Evolutionary conservation across 1,139 yeast species (phyloP), one percentile per base, ranked within the genome.

Genomic region (Chernovozyma aurita): DNA sequence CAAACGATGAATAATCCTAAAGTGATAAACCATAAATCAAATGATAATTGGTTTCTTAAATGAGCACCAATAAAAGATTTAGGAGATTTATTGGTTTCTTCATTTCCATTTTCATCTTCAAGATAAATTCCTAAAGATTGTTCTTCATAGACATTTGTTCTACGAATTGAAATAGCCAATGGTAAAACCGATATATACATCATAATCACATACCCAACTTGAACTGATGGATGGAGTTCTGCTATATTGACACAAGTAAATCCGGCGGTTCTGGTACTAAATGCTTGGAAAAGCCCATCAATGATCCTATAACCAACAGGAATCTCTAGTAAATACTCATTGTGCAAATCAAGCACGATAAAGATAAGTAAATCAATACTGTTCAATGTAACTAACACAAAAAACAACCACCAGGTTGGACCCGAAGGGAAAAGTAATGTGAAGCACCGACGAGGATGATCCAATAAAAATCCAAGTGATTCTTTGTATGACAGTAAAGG

Each of bases 111-210:
- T 18, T 63, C 67, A 12, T 63, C 63, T 30, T 72, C 73, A 24
- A 73, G 65, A 53, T 87, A 90, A 12, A 90, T 76, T 12, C 98
- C 98, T 42, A 92, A 65, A 0, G 96, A 85, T 55, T 88, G 97
- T 53, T 92, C 98, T 55, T 92, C 99, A 60, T 92, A 92, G 33
- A 92, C 99, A 56, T 92, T 92, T 17, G 98, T 92, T 55, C 97
- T 76, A 62, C 99, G 80, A 47, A 92, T 88, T 31, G 97, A 86
- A 49, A 92, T 92, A 28, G 98, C 98, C 51, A 92, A 67, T 0
- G 99, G 99, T 53, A 90, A 69, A 34, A 92, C 97, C 4, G 97
- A 90, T 22, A 94, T 87, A 63, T 94, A 92, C 98, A 92, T 92
- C 97, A 92, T 90, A 44, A 92, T 73, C 80, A 88, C 74, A 57